Percentiles rank a stretch among this genome's conserved stretches.
Evolutionary conservation across 2,329 filamentous ascomycete species (phyloP).

Genomic region (Arthrobotrys iridis): DNA sequence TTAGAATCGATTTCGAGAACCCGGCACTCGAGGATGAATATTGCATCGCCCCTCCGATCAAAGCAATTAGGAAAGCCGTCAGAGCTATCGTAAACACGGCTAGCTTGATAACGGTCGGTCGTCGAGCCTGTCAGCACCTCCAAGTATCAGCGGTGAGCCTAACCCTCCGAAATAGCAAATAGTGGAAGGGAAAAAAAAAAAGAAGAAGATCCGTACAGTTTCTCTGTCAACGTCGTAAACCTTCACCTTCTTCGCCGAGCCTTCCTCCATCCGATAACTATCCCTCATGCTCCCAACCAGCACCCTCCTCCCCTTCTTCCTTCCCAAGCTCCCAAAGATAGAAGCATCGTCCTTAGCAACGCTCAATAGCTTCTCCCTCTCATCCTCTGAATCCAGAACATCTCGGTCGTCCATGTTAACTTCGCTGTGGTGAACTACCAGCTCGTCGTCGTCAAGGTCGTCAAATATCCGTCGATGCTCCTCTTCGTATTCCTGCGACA

Average conservation of each 20-base stretch:
- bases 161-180: background rate
- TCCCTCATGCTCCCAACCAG: constrained; percentile 56
- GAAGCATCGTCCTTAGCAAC: constrained; percentile 52
- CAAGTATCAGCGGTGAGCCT: background rate
- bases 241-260: constrained; percentile 47
- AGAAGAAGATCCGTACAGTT: constrained; percentile 2
- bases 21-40: constrained; percentile 52
- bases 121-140: constrained; percentile 53
- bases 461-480: constrained; percentile 61
- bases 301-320: constrained; percentile 57
- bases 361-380: constrained; percentile 70
- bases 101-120: constrained; percentile 55
- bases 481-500: constrained; percentile 50
- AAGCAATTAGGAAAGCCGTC: constrained; percentile 55
- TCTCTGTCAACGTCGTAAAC: constrained; percentile 51
- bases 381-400: constrained; percentile 80
- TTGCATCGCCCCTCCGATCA: constrained; percentile 57
- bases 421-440: constrained; percentile 65
- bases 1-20: constrained; percentile 61
- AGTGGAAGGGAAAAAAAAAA: background rate
- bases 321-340: constrained; percentile 56
- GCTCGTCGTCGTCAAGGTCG: constrained; percentile 73
- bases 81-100: constrained; percentile 52
- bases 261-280: constrained; percentile 55
- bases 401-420: constrained; percentile 75